These are phyloP conservation scores for Melastoma candidum DNA, from an alignment of 441 rosid genomes.

Conservation along the genomic window DNA sequence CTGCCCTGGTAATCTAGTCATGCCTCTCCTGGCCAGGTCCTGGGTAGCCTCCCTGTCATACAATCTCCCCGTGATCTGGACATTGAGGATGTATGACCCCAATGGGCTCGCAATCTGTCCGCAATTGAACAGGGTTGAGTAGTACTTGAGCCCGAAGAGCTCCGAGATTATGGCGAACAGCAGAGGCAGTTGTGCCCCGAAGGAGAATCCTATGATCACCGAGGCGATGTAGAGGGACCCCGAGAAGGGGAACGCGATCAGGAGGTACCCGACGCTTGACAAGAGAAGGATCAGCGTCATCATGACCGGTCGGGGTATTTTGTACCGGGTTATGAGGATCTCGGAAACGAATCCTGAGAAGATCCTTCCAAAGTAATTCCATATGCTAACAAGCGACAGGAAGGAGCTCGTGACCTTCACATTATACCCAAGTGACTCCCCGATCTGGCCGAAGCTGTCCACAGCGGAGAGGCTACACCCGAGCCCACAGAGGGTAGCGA, in stretches of 20 bases:
- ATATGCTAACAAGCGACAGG: constrained; percentile 82
- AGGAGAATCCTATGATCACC: constrained; percentile 63
- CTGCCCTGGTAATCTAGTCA: constrained; percentile 39
- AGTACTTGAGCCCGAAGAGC: constrained; percentile 77
- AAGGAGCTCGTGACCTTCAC: constrained; percentile 43
- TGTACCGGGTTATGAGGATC: constrained; percentile 36
- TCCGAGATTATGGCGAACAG: constrained; percentile 75
- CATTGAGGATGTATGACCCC: constrained; percentile 68
- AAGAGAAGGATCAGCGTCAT: constrained; percentile 54
- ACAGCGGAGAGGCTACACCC: constrained; percentile 70
- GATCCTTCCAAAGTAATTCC: constrained; percentile 83
- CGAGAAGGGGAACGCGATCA: constrained; percentile 60
- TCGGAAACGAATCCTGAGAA: constrained; percentile 81
- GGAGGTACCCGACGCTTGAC: constrained; percentile 48
- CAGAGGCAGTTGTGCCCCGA: constrained; percentile 68
- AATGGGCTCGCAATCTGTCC: constrained; percentile 82
- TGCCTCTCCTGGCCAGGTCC: constrained; percentile 37
- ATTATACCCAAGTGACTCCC: constrained; percentile 78
- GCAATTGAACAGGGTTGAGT: constrained; percentile 80
- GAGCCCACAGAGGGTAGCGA: constrained; percentile 59
- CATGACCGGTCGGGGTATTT: constrained; percentile 64
- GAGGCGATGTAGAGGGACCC: constrained; percentile 80
- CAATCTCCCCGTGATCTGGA: constrained; percentile 54
- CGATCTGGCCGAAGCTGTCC: constrained; percentile 84
- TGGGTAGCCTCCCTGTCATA: constrained; percentile 62